phyloP scores from a whole-genome alignment of 305 asterid genomes.

The Nicotiana rustica region DNA sequence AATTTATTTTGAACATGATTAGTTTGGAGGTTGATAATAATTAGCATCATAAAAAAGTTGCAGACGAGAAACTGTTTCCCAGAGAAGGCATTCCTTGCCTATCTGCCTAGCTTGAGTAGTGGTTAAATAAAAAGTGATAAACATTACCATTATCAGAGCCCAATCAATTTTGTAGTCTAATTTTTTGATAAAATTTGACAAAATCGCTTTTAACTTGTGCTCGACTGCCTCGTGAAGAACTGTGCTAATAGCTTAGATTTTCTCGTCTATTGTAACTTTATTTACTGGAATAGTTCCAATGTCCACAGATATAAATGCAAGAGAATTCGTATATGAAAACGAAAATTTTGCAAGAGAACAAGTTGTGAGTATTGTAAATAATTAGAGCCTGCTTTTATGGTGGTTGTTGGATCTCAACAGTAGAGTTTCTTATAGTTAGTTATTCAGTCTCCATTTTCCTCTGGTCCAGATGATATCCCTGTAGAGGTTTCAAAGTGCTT shows the following conservation, averaged over 20 bases:
- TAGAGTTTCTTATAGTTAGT: background rate
- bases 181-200: background rate
- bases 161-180: background rate
- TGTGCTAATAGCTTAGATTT: background rate
- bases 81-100: background rate
- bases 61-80: background rate
- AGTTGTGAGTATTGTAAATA: constrained; percentile 5
- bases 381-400: constrained; percentile 5
- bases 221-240: background rate
- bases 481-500: background rate
- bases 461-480: background rate
- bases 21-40: background rate
- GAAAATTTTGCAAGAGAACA: background rate
- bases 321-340: background rate
- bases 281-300: background rate
- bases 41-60: background rate
- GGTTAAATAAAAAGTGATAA: background rate
- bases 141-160: background rate
- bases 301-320: background rate
- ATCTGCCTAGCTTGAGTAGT: background rate
- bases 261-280: background rate
- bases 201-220: background rate
- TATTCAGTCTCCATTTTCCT: background rate
- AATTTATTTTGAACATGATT: background rate
- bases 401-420: background rate